Evolutionary conservation across 1,139 yeast species (phyloP), one percentile per base, ranked within the genome.

Genomic region (Kodamaea suecica): DNA sequence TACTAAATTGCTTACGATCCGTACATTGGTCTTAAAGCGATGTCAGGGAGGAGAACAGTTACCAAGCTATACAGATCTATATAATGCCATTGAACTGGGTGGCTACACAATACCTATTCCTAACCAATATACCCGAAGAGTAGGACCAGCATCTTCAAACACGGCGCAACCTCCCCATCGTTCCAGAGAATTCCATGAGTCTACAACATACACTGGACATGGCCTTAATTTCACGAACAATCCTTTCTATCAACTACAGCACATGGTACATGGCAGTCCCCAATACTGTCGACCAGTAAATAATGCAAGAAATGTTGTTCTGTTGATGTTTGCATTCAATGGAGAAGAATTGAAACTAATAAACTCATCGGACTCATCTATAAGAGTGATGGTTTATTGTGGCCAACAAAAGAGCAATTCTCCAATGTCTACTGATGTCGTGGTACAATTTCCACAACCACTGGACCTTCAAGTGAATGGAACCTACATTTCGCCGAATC

Each of bases 361-460:
- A 33, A 30, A 33, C 13, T 38, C 50, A 11, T 42, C 15, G 17
- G 48, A 4, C 55, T 59, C 37, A 41, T 52, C 12, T 49, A 55
- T 16, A 53, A 51, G 39, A 62, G 42, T 80, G 4, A 72, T 59
- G 41, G 44, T 80, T 2, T 53, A 78, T 26, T 69, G 80, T 47
- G 84, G 81, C 1, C 53, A 55, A 27, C 63, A 53, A 36, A 51
- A 43, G 21, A 38, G 45, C 8, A 42, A 48, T 5, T 38, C 63
- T 0, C 47, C 57, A 2, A 53, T 61, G 1, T 48, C 55, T n/a
- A 46, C 41, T 4, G 70, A 70, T 29, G 75, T 65, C 1, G 55
- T 57, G 11, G 51, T 81, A 7, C 75, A 71, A 45, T 82, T 73
- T 44, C 90, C 90, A 1, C 56, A 57, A 10, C 84, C 82, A 2